phyloP scores from a whole-genome alignment of 1,284 basidiomycete species.

The Ganoderma sinense region DNA sequence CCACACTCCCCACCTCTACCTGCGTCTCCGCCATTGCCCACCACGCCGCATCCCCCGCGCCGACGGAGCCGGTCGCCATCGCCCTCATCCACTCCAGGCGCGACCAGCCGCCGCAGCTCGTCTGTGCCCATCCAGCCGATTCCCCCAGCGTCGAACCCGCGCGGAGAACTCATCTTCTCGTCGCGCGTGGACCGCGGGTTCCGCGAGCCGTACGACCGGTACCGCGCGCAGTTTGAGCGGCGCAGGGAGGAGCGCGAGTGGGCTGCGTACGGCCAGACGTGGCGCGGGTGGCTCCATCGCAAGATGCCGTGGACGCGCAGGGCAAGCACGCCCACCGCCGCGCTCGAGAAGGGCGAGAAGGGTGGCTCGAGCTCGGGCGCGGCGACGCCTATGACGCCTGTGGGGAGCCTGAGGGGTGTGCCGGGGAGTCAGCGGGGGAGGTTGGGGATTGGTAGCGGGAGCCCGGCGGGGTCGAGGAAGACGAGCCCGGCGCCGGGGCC shows the following conservation, averaged over 20 bases:
- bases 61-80: slow-evolving; percentile 49
- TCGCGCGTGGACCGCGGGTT: slow-evolving; percentile 86
- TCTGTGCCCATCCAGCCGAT: slow-evolving; percentile 78
- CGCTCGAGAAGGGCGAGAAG: slow-evolving; percentile 5
- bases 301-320: slow-evolving; percentile 48
- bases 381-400: slow-evolving; percentile 26
- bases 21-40: slow-evolving; percentile 38
- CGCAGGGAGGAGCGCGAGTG: slow-evolving; percentile 73
- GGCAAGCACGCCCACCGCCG: slow-evolving; percentile 26
- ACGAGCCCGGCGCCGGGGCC: slow-evolving; percentile 49
- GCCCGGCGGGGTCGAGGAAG: slow-evolving; percentile 49
- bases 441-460: slow-evolving; percentile 34
- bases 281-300: slow-evolving; percentile 49
- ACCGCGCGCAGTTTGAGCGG: slow-evolving; percentile 91
- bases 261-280: slow-evolving; percentile 48
- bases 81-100: slow-evolving; percentile 39
- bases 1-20: slow-evolving; percentile 39
- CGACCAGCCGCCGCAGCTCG: slow-evolving; percentile 38
- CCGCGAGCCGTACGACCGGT: slow-evolving; percentile 92
- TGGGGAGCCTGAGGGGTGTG: slow-evolving; percentile 33
- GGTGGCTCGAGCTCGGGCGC: slow-evolving; percentile 22
- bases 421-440: slow-evolving; percentile 39
- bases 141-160: slow-evolving; percentile 88
- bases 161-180: slow-evolving; percentile 97
- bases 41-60: slow-evolving; percentile 39